Evolutionary conservation across 73 alveolate species (phyloP).

Genomic region (Breviolum minutum): DNA sequence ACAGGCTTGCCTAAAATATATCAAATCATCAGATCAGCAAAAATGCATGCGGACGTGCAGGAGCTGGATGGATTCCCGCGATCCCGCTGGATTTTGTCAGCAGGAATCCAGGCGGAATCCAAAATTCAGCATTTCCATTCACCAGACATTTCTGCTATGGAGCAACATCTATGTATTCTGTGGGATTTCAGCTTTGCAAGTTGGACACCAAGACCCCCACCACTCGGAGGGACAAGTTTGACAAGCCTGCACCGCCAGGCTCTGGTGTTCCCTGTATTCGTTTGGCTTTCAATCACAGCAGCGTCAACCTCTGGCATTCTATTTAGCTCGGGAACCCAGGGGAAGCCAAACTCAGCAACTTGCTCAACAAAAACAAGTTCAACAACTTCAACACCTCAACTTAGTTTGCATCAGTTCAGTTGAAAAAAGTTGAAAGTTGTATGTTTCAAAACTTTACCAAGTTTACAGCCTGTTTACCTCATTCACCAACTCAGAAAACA

Average conservation of each 20-base stretch:
- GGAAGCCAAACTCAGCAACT: too few relatives aligned
- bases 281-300: slow-evolving; percentile 49
- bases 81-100: slow-evolving; percentile 83
- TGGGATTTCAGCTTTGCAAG: too few relatives aligned
- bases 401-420: neutral
- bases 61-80: slow-evolving; percentile 78
- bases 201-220: neutral
- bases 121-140: neutral
- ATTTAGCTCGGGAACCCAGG: neutral
- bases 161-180: neutral
- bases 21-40: too few relatives aligned
- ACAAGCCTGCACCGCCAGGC: slow-evolving; percentile 10
- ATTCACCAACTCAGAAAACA: neutral
- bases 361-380: neutral
- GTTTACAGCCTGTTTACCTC: neutral
- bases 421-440: neutral
- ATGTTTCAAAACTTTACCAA: neutral
- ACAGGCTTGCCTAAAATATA: too few relatives aligned
- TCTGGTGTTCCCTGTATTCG: slow-evolving; percentile 46
- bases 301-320: neutral
- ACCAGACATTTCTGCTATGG: neutral
- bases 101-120: slow-evolving; percentile 55
- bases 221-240: neutral
- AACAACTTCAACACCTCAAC: neutral
- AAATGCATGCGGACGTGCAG: neutral